Evolutionary conservation across 805 yeast genomes (phyloP), one percentile per base, ranked within the genome.

Genomic region (Wickerhamomyces subpelliculosus): DNA sequence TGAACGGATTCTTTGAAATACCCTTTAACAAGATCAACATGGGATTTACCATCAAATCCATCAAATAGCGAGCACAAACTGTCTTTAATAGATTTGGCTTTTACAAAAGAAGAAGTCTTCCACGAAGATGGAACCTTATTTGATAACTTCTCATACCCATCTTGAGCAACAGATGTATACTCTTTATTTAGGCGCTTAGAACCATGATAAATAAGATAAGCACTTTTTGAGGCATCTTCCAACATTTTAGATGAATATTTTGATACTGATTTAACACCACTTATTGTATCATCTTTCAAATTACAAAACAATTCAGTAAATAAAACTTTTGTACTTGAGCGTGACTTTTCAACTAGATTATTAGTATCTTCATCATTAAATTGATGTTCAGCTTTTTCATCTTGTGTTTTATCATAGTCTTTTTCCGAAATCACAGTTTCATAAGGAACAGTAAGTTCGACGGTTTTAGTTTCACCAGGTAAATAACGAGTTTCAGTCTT

Each of bases 401-500:
- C n/a, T n/a, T n/a, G n/a, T n/a, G n/a, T n/a, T n/a, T n/a, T n/a
- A n/a, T n/a, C n/a, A n/a, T 29, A 19, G 4, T 39, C 41, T 14
- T 13, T 20, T 4, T 18, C 23, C 7, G 41, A 39, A 16, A 27
- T 27, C 18, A 27, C 19, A 13, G 39, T 35, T 28, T 25, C 34
- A 6, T 40, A 34, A 17, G 36, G 29, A 8, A 34, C 35, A n/a
- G 45, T 38, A 5, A 4, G 12, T 18, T 42, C 43, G 20, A 46
- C 43, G 7, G 36, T 13, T 5, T 38, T 36, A 1, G 48, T 45
- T 6, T 38, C 28, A 13, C 37, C 48, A 5, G 47, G 41, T 2
- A 39, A 18, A 29, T 36, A 44, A 25, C 29, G 24, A 1, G 52
- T 46, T 29, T 42, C 37, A 18, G 53, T 49, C 29, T 42, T 39